phyloP scores from a whole-genome alignment of 2,329 filamentous ascomycete genomes.

The Pseudohalonectria lignicola region DNA sequence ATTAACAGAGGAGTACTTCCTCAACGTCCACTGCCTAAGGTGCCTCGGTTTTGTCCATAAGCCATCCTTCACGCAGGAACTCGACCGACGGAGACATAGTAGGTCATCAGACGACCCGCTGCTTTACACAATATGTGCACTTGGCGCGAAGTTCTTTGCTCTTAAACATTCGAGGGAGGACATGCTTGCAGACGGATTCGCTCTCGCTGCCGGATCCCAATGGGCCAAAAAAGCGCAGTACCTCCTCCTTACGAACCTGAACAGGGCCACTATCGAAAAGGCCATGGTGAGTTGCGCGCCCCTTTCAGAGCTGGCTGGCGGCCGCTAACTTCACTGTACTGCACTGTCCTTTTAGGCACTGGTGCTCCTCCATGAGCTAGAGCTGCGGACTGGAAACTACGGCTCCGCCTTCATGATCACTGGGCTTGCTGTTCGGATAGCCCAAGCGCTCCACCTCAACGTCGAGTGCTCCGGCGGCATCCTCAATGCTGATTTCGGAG shows the following conservation, averaged over 20 bases:
- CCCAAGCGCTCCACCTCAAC: conserved; percentile 32
- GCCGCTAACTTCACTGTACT: neutral
- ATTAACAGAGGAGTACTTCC: conserved; percentile 12
- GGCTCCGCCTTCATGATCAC: conserved; percentile 8
- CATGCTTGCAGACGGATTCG: conserved; percentile 1
- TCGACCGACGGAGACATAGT: conserved; percentile 3
- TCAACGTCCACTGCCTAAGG: conserved; percentile 10
- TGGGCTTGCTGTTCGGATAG: conserved; percentile 26
- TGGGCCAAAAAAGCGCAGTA: conserved; percentile 8
- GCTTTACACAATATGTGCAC: conserved; percentile 7
- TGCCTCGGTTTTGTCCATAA: conserved; percentile 13
- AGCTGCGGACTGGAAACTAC: conserved; percentile 7
- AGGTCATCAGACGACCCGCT: conserved; percentile 4
- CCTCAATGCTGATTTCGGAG: conserved; percentile 1
- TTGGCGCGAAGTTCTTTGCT: conserved; percentile 8
- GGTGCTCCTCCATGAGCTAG: conserved; percentile 9
- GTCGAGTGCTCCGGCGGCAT: conserved; percentile 10
- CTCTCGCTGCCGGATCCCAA: conserved; percentile 5
- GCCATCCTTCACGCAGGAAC: conserved; percentile 9
- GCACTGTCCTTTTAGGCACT: conserved; percentile 1
- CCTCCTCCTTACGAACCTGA: conserved; percentile 4
- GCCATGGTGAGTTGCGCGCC: conserved; percentile 7
- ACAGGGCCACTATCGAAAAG: conserved; percentile 5
- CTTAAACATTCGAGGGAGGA: conserved; percentile 1
- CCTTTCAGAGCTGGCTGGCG: neutral